Evolutionary conservation across 2,329 filamentous ascomycete species (phyloP).

Genomic region (Monosporascus sp.): DNA sequence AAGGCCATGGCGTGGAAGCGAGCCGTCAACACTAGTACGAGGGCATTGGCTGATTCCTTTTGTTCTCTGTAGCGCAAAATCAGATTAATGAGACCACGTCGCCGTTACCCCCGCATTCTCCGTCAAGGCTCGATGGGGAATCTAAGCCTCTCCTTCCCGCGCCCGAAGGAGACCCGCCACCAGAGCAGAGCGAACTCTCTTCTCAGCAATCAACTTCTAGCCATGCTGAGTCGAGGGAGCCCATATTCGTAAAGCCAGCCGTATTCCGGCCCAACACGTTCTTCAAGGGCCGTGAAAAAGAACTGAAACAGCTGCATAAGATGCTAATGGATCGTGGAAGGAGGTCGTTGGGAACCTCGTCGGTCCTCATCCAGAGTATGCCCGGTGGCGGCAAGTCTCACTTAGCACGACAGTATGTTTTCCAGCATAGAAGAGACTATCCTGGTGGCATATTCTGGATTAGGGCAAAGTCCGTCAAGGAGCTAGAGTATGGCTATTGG

Average conservation of each 20-base stretch:
- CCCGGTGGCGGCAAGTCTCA: conserved; percentile 67
- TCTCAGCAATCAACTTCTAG: conserved; percentile 25
- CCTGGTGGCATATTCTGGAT: conserved; percentile 67
- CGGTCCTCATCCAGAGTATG: conserved; percentile 59
- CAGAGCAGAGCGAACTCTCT: conserved; percentile 21
- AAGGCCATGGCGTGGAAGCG: conserved; percentile 14
- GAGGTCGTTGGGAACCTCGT: conserved; percentile 52
- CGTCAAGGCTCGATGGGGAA: conserved; percentile 18
- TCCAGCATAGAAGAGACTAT: conserved; percentile 52
- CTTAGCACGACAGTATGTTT: conserved; percentile 63
- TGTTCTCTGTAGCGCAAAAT: conserved; percentile 25
- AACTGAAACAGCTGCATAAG: conserved; percentile 53
- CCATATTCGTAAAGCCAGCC: conserved; percentile 40
- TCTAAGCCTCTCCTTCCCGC: conserved; percentile 24
- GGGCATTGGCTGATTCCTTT: conserved; percentile 25
- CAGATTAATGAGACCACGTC: conserved; percentile 28
- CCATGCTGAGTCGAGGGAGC: conserved; percentile 15
- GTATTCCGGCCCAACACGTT: conserved; percentile 55
- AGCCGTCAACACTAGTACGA: conserved; percentile 10
- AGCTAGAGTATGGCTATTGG: conserved; percentile 59
- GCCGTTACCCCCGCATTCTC: conserved; percentile 18
- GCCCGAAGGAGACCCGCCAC: conserved; percentile 15
- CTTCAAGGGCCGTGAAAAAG: conserved; percentile 53
- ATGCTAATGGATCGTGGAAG: conserved; percentile 53
- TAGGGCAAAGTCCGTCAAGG: conserved; percentile 53